Evolutionary conservation across 2,329 filamentous ascomycete genomes (phyloP).

Genomic region (Cercospora janseana): DNA sequence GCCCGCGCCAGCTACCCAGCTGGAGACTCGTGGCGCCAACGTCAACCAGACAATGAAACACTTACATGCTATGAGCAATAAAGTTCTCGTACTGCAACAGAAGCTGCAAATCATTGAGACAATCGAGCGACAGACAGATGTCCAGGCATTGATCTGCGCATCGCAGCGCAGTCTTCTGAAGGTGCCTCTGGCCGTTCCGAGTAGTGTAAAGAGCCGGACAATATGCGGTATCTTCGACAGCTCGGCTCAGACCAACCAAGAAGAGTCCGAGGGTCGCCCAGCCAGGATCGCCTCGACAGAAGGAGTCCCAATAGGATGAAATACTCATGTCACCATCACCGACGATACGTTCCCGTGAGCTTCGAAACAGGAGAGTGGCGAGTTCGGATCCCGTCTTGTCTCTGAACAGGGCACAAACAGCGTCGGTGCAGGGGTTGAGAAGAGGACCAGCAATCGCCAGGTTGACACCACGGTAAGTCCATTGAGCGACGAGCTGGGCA

Average conservation of each 20-base stretch:
- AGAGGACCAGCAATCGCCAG: constrained; percentile 32
- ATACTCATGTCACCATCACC: constrained; percentile 3
- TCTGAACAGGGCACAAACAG: constrained; percentile 21
- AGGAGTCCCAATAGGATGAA: constrained; percentile 8
- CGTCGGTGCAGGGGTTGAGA: constrained; percentile 27
- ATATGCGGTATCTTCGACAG: constrained; percentile 36
- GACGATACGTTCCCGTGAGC: constrained; percentile 12
- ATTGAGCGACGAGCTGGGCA: constrained; percentile 28
- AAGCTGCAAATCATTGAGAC: constrained; percentile 48
- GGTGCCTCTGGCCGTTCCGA: constrained; percentile 34
- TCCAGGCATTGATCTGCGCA: constrained; percentile 39
- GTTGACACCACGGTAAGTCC: constrained; percentile 32
- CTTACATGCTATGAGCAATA: constrained; percentile 43
- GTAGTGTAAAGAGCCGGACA: constrained; percentile 36
- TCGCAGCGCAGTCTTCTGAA: constrained; percentile 22
- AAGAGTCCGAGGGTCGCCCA: constrained; percentile 46
- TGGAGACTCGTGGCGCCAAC: neutral
- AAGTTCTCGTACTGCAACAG: constrained; percentile 50
- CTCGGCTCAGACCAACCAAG: constrained; percentile 41
- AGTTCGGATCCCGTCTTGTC: constrained; percentile 3
- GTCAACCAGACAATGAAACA: neutral
- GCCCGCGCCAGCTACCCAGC: neutral
- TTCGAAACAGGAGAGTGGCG: constrained; percentile 7
- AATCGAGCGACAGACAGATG: constrained; percentile 38
- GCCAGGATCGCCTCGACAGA: constrained; percentile 27